Evolutionary conservation across 2,329 filamentous ascomycete genomes (phyloP).

Genomic region (Fusarium subtropicale): DNA sequence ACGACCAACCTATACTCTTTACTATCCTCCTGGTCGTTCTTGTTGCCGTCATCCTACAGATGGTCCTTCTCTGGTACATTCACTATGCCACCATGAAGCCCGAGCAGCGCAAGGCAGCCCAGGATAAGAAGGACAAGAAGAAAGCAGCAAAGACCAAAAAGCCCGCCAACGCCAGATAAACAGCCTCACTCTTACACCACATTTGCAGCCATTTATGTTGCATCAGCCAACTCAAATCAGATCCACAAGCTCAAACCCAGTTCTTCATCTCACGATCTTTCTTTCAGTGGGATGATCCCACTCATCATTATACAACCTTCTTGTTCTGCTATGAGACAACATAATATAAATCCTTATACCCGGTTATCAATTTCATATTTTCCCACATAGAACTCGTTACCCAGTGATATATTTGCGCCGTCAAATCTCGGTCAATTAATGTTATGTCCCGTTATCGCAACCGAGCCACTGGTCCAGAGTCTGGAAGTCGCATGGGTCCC

Average conservation of each 20-base stretch:
- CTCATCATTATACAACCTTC: neutral
- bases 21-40: slow-evolving; percentile 67
- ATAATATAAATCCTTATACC: slow-evolving; percentile 24
- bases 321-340: slow-evolving; percentile 16
- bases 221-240: neutral
- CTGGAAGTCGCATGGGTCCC: slow-evolving; percentile 13
- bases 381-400: neutral
- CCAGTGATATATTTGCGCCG: neutral
- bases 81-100: slow-evolving; percentile 71
- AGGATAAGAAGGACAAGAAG: slow-evolving; percentile 56
- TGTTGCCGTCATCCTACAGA: slow-evolving; percentile 60
- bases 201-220: neutral
- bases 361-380: neutral
- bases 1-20: slow-evolving; percentile 71
- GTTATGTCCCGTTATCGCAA: neutral
- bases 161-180: slow-evolving; percentile 7
- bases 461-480: slow-evolving; percentile 39
- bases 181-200: slow-evolving; percentile 16
- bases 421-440: neutral
- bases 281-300: neutral
- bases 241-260: neutral
- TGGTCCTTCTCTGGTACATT: slow-evolving; percentile 66
- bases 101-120: slow-evolving; percentile 68
- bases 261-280: neutral
- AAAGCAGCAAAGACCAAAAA: slow-evolving; percentile 50